Evolutionary conservation across 2,329 filamentous ascomycete genomes (phyloP).

Genomic region (Pseudocercospora fijiensis): DNA sequence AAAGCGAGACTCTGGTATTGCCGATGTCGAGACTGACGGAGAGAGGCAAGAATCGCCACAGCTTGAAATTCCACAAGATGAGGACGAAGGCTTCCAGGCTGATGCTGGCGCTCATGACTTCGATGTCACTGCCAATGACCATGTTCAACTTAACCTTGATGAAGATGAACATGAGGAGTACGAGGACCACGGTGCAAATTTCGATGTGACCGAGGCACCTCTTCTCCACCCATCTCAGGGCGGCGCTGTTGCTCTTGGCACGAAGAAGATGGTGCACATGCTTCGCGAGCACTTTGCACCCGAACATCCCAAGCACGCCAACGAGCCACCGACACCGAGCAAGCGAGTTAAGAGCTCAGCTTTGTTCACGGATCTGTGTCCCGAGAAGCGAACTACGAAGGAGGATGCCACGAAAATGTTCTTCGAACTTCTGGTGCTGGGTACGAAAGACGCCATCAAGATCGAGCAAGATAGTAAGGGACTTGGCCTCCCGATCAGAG

Average conservation of each 20-base stretch:
- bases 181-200: constrained; percentile 41
- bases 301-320: constrained; percentile 58
- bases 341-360: constrained; percentile 75
- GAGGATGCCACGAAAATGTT: constrained; percentile 99
- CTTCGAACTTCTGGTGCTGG: constrained; percentile 92
- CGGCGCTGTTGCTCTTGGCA: constrained; percentile 83
- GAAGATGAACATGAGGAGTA: constrained; percentile 27
- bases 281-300: constrained; percentile 75
- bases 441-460: constrained; percentile 97
- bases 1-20: constrained; percentile 86
- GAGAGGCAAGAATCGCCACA: constrained; percentile 32
- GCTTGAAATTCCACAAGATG: constrained; percentile 36
- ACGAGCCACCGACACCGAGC: constrained; percentile 63
- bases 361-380: constrained; percentile 87
- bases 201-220: constrained; percentile 76
- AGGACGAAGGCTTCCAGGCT: constrained; percentile 34
- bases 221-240: constrained; percentile 78
- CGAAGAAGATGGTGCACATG: constrained; percentile 92
- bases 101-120: constrained; percentile 28
- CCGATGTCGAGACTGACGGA: constrained; percentile 63
- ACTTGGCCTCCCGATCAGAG: constrained; percentile 76
- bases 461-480: constrained; percentile 75
- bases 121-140: constrained; percentile 34
- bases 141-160: constrained; percentile 26
- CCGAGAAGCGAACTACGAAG: constrained; percentile 75